A percentile compares a stretch with the other conserved stretches of the same genome.
These are phyloP conservation scores for Botrytis sinoallii DNA, from an alignment of 2,329 filamentous ascomycete genomes.

Conservation along the genomic window DNA sequence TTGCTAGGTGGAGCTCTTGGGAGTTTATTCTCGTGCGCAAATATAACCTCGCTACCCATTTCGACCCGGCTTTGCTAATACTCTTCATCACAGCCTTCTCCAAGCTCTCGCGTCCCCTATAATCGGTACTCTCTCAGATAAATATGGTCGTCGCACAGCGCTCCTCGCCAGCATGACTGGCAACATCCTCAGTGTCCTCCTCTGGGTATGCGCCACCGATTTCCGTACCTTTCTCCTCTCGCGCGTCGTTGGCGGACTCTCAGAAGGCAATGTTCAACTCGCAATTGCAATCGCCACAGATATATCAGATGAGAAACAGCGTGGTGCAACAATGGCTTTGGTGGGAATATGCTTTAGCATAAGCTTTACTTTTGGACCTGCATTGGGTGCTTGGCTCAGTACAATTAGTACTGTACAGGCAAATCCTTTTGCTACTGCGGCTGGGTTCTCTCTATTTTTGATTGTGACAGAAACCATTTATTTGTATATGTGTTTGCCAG, in stretches of 20 bases:
- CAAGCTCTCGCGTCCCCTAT: conserved; percentile 90
- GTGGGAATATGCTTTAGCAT: conserved; percentile 96
- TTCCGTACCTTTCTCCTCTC: conserved; percentile 96
- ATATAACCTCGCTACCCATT: not conserved
- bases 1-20: conserved; percentile 90
- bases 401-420: conserved; percentile 72
- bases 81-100: conserved; percentile 58
- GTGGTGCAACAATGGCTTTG: conserved; percentile 91
- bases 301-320: conserved; percentile 79
- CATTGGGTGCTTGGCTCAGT: conserved; percentile 82
- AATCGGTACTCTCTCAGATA: conserved; percentile 85
- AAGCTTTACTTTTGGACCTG: conserved; percentile 94
- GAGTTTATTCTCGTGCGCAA: conserved; percentile 72
- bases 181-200: conserved; percentile 86
- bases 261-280: conserved; percentile 94
- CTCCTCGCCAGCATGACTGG: conserved; percentile 88
- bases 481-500: conserved; percentile 78
- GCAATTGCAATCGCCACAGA: conserved; percentile 96
- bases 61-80: not conserved
- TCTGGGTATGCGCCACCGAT: conserved; percentile 91
- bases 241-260: conserved; percentile 85
- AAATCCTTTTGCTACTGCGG: conserved; percentile 92
- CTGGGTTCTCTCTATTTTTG: conserved; percentile 79
- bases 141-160: conserved; percentile 80
- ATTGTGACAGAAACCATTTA: conserved; percentile 87